phyloP scores from a whole-genome alignment of 306 rosid genomes.

The Corylus avellana region DNA sequence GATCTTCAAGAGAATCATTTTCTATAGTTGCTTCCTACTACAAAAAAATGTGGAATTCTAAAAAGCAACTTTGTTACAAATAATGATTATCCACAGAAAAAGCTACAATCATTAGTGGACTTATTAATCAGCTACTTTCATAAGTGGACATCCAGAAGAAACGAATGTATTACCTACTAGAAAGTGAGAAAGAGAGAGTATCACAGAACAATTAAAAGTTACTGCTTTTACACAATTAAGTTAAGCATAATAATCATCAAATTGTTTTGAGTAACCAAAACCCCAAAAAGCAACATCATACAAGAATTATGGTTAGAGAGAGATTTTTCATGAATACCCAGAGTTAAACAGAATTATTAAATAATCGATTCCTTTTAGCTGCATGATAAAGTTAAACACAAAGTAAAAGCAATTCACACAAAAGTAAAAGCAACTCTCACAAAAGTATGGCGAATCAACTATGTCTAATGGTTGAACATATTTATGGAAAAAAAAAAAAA shows the following conservation, averaged over 20 bases:
- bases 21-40: not conserved
- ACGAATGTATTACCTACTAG: constrained; percentile 24
- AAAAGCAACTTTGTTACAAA: constrained; percentile 52
- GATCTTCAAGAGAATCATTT: not conserved
- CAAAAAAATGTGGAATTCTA: constrained; percentile 27
- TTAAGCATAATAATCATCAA: constrained; percentile 13
- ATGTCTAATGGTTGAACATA: constrained; percentile 11
- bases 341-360: constrained; percentile 11
- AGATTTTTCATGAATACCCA: constrained; percentile 1
- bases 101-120: constrained; percentile 34
- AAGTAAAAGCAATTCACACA: constrained; percentile 14
- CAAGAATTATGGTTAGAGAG: constrained; percentile 36
- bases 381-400: constrained; percentile 37
- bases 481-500: not conserved
- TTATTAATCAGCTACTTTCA: constrained; percentile 6
- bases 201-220: constrained; percentile 23
- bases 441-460: constrained; percentile 20
- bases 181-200: constrained; percentile 13
- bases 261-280: constrained; percentile 32
- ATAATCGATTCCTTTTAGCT: constrained; percentile 6
- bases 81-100: constrained; percentile 40
- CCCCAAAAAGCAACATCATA: constrained; percentile 51
- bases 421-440: too few species aligned
- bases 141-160: constrained; percentile 31
- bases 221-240: constrained; percentile 31